These are phyloP conservation scores for Triangularia verruculosa DNA, from an alignment of 2,329 filamentous ascomycete genomes.

Conservation along the genomic window DNA sequence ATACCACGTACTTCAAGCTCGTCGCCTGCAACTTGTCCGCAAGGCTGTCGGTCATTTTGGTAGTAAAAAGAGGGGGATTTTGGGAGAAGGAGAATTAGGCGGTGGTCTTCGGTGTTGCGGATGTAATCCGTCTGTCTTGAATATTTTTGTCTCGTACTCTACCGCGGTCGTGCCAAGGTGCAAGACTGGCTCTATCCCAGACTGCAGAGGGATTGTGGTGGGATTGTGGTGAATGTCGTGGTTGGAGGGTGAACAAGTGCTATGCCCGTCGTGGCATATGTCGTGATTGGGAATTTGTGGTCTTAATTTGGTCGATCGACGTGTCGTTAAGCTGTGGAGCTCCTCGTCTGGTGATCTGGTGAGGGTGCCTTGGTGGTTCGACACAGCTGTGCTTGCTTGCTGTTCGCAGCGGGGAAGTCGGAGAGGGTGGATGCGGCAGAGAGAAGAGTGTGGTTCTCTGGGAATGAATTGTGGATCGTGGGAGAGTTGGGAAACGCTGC, in stretches of 20 bases:
- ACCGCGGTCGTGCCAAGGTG: background rate
- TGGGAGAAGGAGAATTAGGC: background rate
- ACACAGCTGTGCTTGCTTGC: background rate
- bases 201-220: background rate
- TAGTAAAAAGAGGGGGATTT: background rate
- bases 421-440: background rate
- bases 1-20: constrained; percentile 40
- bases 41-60: constrained; percentile 44
- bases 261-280: constrained; percentile 12
- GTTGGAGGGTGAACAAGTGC: background rate
- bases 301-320: background rate
- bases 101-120: constrained; percentile 8
- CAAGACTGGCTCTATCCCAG: background rate
- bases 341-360: background rate
- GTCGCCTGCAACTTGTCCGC: constrained; percentile 54
- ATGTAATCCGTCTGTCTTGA: background rate
- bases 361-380: background rate
- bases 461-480: background rate
- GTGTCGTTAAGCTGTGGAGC: background rate
- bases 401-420: background rate
- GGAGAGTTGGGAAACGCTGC: background rate
- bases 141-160: background rate
- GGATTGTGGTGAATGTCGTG: background rate
- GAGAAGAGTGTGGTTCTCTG: background rate
- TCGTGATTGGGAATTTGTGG: background rate